phyloP scores from a whole-genome alignment of 2,329 filamentous ascomycete species.

The Penicillium aurantiogriseum region DNA sequence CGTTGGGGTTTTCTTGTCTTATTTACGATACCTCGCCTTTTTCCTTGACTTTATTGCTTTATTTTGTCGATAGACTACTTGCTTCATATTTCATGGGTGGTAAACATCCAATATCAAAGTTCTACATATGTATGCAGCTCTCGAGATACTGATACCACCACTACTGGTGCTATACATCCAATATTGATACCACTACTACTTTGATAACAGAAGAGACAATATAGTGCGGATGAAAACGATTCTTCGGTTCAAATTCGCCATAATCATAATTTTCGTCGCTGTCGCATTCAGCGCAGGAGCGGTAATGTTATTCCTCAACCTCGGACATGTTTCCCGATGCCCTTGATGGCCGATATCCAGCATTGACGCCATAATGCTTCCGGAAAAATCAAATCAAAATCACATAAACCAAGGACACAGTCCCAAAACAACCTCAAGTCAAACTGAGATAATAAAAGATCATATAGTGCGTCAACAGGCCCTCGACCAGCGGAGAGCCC shows the following conservation, averaged over 20 bases:
- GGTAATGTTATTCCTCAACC: background rate
- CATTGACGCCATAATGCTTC: background rate
- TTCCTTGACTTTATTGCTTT: background rate
- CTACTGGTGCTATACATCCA: background rate
- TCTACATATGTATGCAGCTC: background rate
- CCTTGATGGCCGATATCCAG: background rate
- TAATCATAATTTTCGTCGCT: background rate
- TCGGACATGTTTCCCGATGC: background rate
- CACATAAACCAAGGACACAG: background rate
- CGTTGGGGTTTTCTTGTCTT: background rate
- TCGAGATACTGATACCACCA: background rate
- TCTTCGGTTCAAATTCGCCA: background rate
- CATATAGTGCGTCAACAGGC: background rate
- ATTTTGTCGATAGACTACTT: constrained; percentile 9
- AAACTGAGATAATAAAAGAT: background rate
- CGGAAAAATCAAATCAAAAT: background rate
- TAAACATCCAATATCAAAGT: background rate
- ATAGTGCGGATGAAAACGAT: background rate
- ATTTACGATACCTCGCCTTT: constrained; percentile 2
- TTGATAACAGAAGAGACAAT: background rate
- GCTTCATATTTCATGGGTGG: background rate
- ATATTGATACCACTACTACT: background rate
- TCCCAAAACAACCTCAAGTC: background rate
- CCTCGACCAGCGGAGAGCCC: constrained; percentile 4
- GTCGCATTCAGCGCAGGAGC: background rate